These are phyloP conservation scores for Penicillium sp. DNA, from an alignment of 2,329 filamentous ascomycete genomes.

Conservation along the genomic window DNA sequence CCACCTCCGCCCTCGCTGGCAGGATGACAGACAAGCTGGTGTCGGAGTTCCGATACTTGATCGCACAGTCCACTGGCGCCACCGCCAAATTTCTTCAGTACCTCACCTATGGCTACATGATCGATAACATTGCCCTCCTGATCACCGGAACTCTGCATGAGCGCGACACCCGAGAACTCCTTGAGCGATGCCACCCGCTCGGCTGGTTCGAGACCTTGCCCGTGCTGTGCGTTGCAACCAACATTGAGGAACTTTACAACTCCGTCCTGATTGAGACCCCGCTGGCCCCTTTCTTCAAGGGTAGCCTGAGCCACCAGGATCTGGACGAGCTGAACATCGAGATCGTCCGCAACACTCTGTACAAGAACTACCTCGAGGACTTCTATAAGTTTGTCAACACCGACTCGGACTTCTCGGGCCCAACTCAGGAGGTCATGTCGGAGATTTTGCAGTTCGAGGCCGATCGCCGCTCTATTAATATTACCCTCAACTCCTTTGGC, in stretches of 20 bases:
- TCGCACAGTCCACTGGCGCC: constrained; percentile 88
- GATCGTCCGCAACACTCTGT: constrained; percentile 96
- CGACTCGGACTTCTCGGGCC: constrained; percentile 79
- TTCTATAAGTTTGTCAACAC: constrained; percentile 94
- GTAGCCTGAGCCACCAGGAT: constrained; percentile 91
- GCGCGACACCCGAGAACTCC: constrained; percentile 89
- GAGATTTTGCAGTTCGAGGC: constrained; percentile 97
- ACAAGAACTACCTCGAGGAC: constrained; percentile 99
- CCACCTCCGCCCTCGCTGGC: constrained; percentile 88
- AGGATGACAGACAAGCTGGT: constrained; percentile 99
- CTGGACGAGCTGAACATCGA: constrained; percentile 99
- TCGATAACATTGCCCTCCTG: constrained; percentile 96
- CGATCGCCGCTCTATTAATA: constrained; percentile 95
- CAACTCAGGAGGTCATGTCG: constrained; percentile 91
- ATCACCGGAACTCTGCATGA: constrained; percentile 98
- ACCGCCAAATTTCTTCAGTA: constrained; percentile 97
- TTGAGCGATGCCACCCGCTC: constrained; percentile 93
- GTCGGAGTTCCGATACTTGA: constrained; percentile 93
- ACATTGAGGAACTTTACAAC: constrained; percentile 98
- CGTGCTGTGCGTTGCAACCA: constrained; percentile 94
- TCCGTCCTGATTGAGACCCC: constrained; percentile 96
- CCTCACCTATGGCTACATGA: constrained; percentile 99
- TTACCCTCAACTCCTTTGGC: constrained; percentile 97
- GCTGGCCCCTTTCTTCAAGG: constrained; percentile 95
- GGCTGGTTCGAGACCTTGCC: constrained; percentile 99